Evolutionary conservation across 306 rosid species (phyloP), one percentile per base, ranked within the genome.

Genomic region (Acmispon strigosus): DNA sequence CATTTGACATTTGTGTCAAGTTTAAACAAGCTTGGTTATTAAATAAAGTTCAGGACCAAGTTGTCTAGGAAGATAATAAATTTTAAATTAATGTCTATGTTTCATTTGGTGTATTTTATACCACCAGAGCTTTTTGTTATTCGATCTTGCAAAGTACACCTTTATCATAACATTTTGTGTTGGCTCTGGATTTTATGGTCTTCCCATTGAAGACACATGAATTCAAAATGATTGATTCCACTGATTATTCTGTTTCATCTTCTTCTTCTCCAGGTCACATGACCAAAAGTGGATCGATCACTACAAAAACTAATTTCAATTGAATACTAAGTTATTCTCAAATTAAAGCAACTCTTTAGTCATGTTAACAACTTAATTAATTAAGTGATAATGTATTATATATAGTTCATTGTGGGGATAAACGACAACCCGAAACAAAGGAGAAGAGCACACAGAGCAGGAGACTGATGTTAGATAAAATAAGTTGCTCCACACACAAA

Each of bases 121-220:
- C 16, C 37, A 13, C 15, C 62, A 16, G 12, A 64, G 6, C 66
- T 47, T 55, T 66, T 72, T 71, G 13, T 58, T 9, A 78, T 56
- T n/a, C 17, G 51, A 44, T 36, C 12, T 27, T 37, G 15, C 18
- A 18, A 74, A 68, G 29, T 29, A 1, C 7, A 41, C 56, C 37
- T 45, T 64, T 70, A 64, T 53, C 62, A 37, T 17, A 16, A 37
- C 70, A 62, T 10, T 27, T 2, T 39, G 43, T 49, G 12, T 44
- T 68, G 52, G 48, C 37, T 41, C 62, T 51, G 61, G 73, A 60
- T 59, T 82, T 50, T 61, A 24, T 78, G 83, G 74, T 78, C 83
- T 57, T 78, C 81, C 69, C 68, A 64, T 72, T 54, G 16, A 74
- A 70, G 76, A 78, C 86, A 52, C 58, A 20, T 17, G 55, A 76